Conservation (phyloP, 306 rosid species). For the Bauhinia variegata region DNA sequence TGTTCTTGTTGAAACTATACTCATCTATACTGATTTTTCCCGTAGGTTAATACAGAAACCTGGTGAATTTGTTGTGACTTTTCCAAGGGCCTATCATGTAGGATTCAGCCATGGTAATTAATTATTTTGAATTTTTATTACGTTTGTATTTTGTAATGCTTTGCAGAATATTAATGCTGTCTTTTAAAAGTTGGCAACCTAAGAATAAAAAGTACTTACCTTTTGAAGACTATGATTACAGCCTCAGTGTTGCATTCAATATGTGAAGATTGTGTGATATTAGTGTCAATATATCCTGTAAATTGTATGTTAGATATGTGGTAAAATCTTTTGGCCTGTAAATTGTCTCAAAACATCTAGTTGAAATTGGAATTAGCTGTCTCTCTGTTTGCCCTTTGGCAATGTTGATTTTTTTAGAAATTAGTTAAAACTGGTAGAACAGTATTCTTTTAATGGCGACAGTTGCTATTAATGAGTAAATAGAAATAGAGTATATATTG, state of each 20-base stretch:
- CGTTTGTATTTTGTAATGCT: slow-evolving; percentile 7
- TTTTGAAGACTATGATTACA: slow-evolving; percentile 22
- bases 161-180: slow-evolving; percentile 19
- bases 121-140: slow-evolving; percentile 48
- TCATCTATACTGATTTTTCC: slow-evolving; percentile 43
- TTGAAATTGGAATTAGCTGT: neutral
- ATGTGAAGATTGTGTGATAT: neutral
- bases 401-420: slow-evolving; percentile 2
- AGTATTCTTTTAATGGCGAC: slow-evolving; percentile 1
- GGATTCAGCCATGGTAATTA: slow-evolving; percentile 99
- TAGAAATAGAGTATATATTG: too few relatives aligned
- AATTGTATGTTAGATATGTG: too few relatives aligned
- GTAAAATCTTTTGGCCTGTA: slow-evolving; percentile 11
- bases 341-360: neutral
- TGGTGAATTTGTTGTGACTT: slow-evolving; percentile 98
- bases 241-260: slow-evolving; percentile 16
- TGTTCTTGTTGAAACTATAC: slow-evolving; percentile 42
- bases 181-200: slow-evolving; percentile 18
- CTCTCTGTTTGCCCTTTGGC: neutral
- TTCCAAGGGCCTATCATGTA: slow-evolving; percentile 98
- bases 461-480: too few relatives aligned
- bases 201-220: slow-evolving; percentile 28
- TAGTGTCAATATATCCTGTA: slow-evolving; percentile 32
- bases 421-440: slow-evolving; percentile 9
- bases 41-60: slow-evolving; percentile 96